Conservation (phyloP, 192 early-diverging fungal species). For the Powellomyces hirtus region DNA sequence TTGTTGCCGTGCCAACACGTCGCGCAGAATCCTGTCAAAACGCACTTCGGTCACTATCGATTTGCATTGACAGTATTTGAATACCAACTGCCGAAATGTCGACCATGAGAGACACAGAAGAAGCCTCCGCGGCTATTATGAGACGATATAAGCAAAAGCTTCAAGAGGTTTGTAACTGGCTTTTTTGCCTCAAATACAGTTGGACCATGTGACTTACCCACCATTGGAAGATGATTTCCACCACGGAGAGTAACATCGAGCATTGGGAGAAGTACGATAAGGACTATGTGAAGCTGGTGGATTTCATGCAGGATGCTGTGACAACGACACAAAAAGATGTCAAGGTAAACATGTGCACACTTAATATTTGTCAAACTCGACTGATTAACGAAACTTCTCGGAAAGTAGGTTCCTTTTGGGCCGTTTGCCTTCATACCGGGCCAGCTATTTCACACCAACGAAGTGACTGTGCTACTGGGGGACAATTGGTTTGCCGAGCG, state of each 20-base stretch:
- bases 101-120: no score
- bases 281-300: constrained; percentile 55
- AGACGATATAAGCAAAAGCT: no score
- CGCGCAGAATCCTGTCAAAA: no score
- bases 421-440: constrained; percentile 88
- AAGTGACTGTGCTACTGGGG: constrained; percentile 82
- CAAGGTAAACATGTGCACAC: constrained; percentile 49
- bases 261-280: constrained; percentile 56
- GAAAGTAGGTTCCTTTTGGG: constrained; percentile 72
- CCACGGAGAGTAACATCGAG: constrained; percentile 36
- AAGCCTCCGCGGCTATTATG: no score
- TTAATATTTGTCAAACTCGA: constrained; percentile 29
- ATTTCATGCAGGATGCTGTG: constrained; percentile 43
- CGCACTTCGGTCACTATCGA: no score
- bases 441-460: constrained; percentile 88
- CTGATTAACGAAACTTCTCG: constrained; percentile 1
- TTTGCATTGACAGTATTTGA: no score
- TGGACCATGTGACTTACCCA: no score
- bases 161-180: no score
- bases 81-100: no score
- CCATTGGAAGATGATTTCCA: constrained; percentile 38
- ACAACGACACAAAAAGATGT: constrained; percentile 46
- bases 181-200: no score
- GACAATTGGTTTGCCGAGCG: constrained; percentile 90
- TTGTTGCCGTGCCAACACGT: no score